These are phyloP conservation scores for Hanseniaspora meyeri DNA, from an alignment of 805 yeast genomes.

Conservation along the genomic window DNA sequence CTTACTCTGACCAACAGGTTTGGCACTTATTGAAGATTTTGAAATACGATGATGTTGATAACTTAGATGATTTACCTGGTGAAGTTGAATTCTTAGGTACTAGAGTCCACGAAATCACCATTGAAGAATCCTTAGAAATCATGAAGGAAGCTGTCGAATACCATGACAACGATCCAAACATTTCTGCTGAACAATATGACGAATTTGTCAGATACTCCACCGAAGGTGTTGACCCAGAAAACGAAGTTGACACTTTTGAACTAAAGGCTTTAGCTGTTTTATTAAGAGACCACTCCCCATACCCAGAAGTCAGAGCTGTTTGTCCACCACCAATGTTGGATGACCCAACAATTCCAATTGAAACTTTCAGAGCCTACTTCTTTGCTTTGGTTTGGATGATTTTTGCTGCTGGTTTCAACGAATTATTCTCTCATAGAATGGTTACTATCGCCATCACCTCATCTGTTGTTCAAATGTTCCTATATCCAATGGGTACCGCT, in stretches of 20 bases:
- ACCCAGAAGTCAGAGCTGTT: constrained; percentile 56
- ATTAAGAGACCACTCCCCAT: constrained; percentile 39
- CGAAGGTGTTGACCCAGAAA: constrained; percentile 21
- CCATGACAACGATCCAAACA: constrained; percentile 38
- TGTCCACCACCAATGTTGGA: constrained; percentile 36
- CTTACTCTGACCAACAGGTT: constrained; percentile 12
- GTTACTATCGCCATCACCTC: constrained; percentile 37
- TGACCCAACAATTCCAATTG: constrained; percentile 37
- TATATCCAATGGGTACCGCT: constrained; percentile 35
- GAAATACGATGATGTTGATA: constrained; percentile 15
- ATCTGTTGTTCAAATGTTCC: constrained; percentile 35
- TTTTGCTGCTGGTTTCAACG: constrained; percentile 43
- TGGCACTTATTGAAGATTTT: constrained; percentile 12
- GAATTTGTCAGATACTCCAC: constrained; percentile 25
- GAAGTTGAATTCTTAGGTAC: constrained; percentile 31
- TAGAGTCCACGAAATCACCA: constrained; percentile 28
- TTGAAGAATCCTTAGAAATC: constrained; percentile 32
- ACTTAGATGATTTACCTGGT: constrained; percentile 16
- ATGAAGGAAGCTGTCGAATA: constrained; percentile 31
- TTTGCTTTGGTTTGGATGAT: constrained; percentile 36
- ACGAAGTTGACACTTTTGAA: constrained; percentile 20
- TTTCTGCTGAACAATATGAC: constrained; percentile 30
- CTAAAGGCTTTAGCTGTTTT: constrained; percentile 28
- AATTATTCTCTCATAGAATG: constrained; percentile 44
- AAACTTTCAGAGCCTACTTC: constrained; percentile 35